A percentile compares a stretch with the other conserved stretches of the same genome.
Conservation (phyloP, 1,284 basidiomycete genomes). For the Trichosporon sp. region DNA sequence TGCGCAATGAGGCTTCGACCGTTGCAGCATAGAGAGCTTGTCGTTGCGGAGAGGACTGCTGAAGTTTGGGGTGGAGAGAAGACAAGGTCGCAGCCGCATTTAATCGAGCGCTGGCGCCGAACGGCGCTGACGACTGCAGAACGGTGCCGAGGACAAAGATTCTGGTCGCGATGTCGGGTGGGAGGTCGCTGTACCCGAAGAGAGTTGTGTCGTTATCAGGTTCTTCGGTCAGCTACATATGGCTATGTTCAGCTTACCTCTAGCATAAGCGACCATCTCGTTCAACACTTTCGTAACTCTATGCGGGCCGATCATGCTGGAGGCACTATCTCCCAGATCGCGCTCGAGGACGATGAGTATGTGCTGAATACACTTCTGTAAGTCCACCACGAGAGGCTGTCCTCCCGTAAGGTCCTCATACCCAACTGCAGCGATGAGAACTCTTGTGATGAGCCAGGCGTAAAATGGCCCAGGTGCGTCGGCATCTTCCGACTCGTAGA, state of each 20-base stretch:
- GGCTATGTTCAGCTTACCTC: constrained; percentile 20
- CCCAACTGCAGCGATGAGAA: constrained; percentile 29
- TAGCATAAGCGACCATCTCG: constrained; percentile 22
- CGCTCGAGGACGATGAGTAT: constrained; percentile 21
- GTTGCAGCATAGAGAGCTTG: constrained; percentile 16
- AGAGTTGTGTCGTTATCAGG: constrained; percentile 8
- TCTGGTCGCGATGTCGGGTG: constrained; percentile 9
- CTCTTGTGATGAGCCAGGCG: constrained; percentile 38
- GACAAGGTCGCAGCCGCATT: constrained; percentile 18
- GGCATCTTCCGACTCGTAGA: not conserved
- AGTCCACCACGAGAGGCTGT: constrained; percentile 9
- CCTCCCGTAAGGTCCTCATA: constrained; percentile 12
- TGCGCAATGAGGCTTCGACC: constrained; percentile 4
- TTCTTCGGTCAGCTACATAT: not conserved
- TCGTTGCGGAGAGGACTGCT: not conserved
- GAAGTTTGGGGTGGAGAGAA: not conserved
- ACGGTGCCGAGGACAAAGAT: constrained; percentile 21
- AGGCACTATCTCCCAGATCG: constrained; percentile 21
- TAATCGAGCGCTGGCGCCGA: constrained; percentile 9
- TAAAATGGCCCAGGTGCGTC: constrained; percentile 27
- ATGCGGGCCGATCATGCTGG: constrained; percentile 22
- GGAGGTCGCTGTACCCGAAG: constrained; percentile 17
- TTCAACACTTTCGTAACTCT: constrained; percentile 17
- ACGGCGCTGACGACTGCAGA: constrained; percentile 12
- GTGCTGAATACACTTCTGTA: constrained; percentile 17